Evolutionary conservation across 768 basidiomycete genomes (phyloP).

Genomic region (Rhizopogon vinicolor): DNA sequence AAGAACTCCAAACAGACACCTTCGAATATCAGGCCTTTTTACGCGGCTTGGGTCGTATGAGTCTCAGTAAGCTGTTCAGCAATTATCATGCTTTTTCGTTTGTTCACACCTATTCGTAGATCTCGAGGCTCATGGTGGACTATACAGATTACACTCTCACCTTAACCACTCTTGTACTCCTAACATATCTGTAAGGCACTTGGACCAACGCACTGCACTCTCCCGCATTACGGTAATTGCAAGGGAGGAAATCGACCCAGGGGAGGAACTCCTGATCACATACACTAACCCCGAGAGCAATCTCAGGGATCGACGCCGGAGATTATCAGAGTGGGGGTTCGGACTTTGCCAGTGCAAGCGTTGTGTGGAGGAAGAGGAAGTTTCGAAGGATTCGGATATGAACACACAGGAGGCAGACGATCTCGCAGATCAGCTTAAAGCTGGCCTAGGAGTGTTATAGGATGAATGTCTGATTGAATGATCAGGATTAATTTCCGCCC

Average conservation of each 20-base stretch:
- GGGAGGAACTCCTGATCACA: constrained; percentile 73
- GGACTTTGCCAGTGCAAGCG: constrained; percentile 62
- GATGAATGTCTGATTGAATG: not conserved
- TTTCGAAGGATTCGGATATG: constrained; percentile 9
- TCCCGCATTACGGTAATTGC: constrained; percentile 76
- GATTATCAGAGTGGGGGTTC: constrained; percentile 72
- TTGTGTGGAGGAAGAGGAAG: constrained; percentile 57
- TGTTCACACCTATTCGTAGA: constrained; percentile 34
- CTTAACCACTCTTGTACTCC: constrained; percentile 84
- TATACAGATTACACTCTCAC: constrained; percentile 84
- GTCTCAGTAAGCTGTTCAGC: constrained; percentile 54
- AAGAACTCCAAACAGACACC: constrained; percentile 49
- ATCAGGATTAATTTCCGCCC: not conserved
- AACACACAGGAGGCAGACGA: constrained; percentile 32
- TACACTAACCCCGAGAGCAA: constrained; percentile 65
- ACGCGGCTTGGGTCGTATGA: constrained; percentile 70
- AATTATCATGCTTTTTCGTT: not conserved
- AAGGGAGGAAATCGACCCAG: constrained; percentile 52
- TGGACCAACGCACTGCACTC: constrained; percentile 64
- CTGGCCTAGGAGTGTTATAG: constrained; percentile 52
- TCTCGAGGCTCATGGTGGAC: constrained; percentile 80
- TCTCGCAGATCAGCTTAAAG: constrained; percentile 57
- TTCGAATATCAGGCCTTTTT: constrained; percentile 80
- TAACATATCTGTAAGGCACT: constrained; percentile 73
- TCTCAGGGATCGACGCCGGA: constrained; percentile 40